Evolutionary conservation across 495 filamentous ascomycete genomes (phyloP), one percentile per base, ranked within the genome.

Genomic region (Penicillium samsonianum): DNA sequence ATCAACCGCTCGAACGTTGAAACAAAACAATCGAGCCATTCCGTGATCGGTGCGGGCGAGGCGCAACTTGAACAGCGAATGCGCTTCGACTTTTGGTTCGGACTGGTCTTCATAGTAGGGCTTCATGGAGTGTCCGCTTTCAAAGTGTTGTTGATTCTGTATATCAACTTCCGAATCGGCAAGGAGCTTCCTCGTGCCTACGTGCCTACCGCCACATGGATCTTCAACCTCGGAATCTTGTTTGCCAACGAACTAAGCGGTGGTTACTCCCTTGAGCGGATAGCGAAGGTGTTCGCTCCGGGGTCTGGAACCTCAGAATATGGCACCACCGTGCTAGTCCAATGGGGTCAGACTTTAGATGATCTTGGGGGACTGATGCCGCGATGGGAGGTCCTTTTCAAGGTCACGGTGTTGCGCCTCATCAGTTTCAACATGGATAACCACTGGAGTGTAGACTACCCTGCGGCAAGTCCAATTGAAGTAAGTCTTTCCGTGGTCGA

Each of bases 351-450:
- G 23, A 84, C 80, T 73, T 69, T 96, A 9, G 92, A 97, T 71
- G 76, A 75, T 40, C 84, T 89, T 60, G 87, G 92, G 12, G 94
- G 94, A 6, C 71, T 99, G 20, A 85, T 92, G 65, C 78, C 88
- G 3, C 82, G 92, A 57, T 99, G 94, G 94, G 90, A 96, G 69
- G 84, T 99, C 33, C 82, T 94, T 12, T 99, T 99, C 81, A 99
- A 98, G 63, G 84, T 99, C 58, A 97, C 94, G n/a, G 82, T 96
- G 6, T 76, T 99, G 40, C 85, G 94, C 22, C 76, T 97, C 41
- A 91, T 99, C 57, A 96, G 91, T 71, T 99, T 96, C 82, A 97
- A 98, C 70, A 74, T 99, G 64, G 94, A 99, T 68, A 91, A 96
- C 73, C 90, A 93, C 73, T 99, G 95, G 94, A 92, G 90, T 60